Conservation (phyloP, 768 basidiomycete species). For the Russula olivacea region DNA sequence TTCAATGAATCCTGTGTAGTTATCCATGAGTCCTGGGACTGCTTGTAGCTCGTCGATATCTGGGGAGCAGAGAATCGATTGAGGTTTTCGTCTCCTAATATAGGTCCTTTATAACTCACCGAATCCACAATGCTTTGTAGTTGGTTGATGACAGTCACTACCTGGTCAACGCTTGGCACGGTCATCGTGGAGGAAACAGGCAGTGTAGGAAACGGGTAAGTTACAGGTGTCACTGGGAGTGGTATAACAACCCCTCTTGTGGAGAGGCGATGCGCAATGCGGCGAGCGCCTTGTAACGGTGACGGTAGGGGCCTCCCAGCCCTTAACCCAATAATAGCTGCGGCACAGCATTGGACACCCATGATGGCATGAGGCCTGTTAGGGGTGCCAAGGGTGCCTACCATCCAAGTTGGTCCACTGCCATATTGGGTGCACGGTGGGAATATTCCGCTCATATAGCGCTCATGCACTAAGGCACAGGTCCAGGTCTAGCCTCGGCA, state of each 20-base stretch:
- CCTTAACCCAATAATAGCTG: constrained; percentile 11
- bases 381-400: no score
- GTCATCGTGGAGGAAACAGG: constrained; percentile 13
- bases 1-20: not conserved
- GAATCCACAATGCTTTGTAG: constrained; percentile 9
- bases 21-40: constrained; percentile 7
- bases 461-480: no score
- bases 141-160: constrained; percentile 11
- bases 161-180: constrained; percentile 12
- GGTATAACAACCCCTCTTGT: not conserved
- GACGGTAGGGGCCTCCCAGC: not conserved
- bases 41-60: constrained; percentile 13
- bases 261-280: constrained; percentile 11
- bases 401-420: not conserved
- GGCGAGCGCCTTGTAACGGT: constrained; percentile 4
- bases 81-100: no score
- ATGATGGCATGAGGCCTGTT: not conserved
- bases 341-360: constrained; percentile 2
- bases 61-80: not conserved
- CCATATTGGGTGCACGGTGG: not conserved
- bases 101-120: not conserved
- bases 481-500: no score
- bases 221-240: not conserved
- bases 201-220: not conserved
- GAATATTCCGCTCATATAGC: not conserved